phyloP scores from a whole-genome alignment of 805 yeast species.

The Isabelozyma pseudorhagii region DNA sequence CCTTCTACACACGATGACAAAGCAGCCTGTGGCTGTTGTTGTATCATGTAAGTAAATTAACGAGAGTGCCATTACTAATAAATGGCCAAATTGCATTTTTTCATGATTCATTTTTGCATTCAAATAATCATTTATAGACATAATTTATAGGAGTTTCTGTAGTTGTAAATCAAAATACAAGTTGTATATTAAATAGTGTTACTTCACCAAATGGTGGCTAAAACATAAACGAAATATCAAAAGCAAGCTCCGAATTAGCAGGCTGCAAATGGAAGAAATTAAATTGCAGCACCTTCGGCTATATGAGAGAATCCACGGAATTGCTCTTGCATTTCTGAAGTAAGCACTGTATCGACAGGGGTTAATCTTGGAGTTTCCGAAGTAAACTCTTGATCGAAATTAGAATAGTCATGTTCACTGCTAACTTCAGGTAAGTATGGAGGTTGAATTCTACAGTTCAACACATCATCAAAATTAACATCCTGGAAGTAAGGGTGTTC shows the following conservation, averaged over 20 bases:
- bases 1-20: too few species aligned
- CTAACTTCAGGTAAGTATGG: slow-evolving; percentile 88
- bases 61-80: too few species aligned
- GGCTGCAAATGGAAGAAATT: background rate
- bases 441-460: slow-evolving; percentile 68
- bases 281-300: slow-evolving; percentile 53
- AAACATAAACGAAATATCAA: background rate
- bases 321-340: slow-evolving; percentile 89
- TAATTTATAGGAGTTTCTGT: too few species aligned
- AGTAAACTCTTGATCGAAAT: slow-evolving; percentile 93
- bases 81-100: too few species aligned
- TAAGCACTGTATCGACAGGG: slow-evolving; percentile 85
- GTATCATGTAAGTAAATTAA: too few species aligned
- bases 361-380: slow-evolving; percentile 92
- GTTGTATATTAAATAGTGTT: background rate
- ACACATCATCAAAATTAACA: slow-evolving; percentile 84
- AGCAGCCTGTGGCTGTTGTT: too few species aligned
- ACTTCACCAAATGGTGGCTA: background rate
- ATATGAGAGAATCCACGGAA: slow-evolving; percentile 95
- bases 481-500: slow-evolving; percentile 91
- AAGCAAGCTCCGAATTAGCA: background rate
- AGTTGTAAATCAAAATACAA: background rate
- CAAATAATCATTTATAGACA: too few species aligned
- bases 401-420: slow-evolving; percentile 85
- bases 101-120: too few species aligned